Base-by-base conservation (phyloP, 345 rosid genomes). In the Streptanthus diversifolius region DNA sequence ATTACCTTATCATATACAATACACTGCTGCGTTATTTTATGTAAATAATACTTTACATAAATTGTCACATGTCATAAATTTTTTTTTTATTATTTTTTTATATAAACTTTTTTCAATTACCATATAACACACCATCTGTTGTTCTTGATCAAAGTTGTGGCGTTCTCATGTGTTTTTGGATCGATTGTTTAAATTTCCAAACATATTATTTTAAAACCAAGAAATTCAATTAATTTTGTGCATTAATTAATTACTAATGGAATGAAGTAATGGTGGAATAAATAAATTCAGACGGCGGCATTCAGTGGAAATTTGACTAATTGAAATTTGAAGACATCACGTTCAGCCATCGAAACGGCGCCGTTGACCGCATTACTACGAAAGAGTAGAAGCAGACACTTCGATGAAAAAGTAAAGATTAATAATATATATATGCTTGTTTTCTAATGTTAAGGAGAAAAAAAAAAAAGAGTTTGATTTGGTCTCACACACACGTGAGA, bases 341-440 rank as follows among this genome's bases (percentile, higher is more conserved):
- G 74, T 70, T 70, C 39, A 49, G 68, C 75, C 41, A 25, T 13
- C 18, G 39, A 7, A 71, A 27, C 75, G 75, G 62, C 69, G 68
- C 15, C 53, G 68, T n/a, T 61, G 51, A 62, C 53, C 51, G 62
- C 62, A 71, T 60, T 35, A 15, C 15, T 21, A 36, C 8, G 11
- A n/a, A 32, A 36, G 56, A 49, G 30, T 48, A 33, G 58, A 49
- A 30, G 70, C 43, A 51, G 8, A 51, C 17, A 66, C 48, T 67
- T 37, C 22, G 8, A 63, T 29, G 10, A 19, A 7, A 7, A 19
- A 10, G 44, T 13, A 6, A 15, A 43, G 8, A 43, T 5, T 32
- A 44, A 17, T 15, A 53, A 15, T 17, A 17, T 44, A 9, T 15
- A 15, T 44, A 15, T 15, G 18, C 5, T 15, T 36, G 41, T 19